phyloP scores from a whole-genome alignment of 805 yeast genomes.

The Candida awuae region DNA sequence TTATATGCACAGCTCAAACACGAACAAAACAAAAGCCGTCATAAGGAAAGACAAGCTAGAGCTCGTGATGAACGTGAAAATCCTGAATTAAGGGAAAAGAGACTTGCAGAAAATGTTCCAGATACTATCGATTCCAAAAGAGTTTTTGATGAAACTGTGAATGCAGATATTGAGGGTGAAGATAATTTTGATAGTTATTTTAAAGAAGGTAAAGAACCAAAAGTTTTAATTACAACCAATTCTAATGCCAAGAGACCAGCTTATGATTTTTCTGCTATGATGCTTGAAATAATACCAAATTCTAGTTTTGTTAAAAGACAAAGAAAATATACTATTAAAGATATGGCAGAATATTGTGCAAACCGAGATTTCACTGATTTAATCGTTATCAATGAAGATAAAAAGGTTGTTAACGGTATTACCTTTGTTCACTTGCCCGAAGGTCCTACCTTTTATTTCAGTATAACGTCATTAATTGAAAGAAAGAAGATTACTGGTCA shows the following conservation, averaged over 20 bases:
- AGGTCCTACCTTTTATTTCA: slow-evolving; percentile 93
- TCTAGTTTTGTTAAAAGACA: slow-evolving; percentile 83
- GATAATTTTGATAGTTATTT: slow-evolving; percentile 60
- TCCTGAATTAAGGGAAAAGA: slow-evolving; percentile 73
- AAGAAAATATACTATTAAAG: slow-evolving; percentile 73
- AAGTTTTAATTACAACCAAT: slow-evolving; percentile 83
- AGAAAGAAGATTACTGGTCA: slow-evolving; percentile 77
- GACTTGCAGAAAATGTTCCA: slow-evolving; percentile 71
- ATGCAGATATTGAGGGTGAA: slow-evolving; percentile 48
- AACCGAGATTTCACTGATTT: slow-evolving; percentile 84
- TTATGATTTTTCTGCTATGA: slow-evolving; percentile 79
- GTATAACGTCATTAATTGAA: slow-evolving; percentile 67
- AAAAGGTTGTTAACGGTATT: slow-evolving; percentile 83
- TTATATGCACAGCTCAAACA: slow-evolving; percentile 66
- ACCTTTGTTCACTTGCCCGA: slow-evolving; percentile 90
- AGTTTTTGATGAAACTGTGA: slow-evolving; percentile 79
- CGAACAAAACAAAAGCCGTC: slow-evolving; percentile 68
- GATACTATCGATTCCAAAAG: slow-evolving; percentile 78
- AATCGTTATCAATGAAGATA: slow-evolving; percentile 87
- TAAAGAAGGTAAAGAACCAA: slow-evolving; percentile 52
- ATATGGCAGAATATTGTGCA: slow-evolving; percentile 74
- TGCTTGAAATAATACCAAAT: slow-evolving; percentile 80
- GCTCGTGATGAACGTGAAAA: slow-evolving; percentile 82
- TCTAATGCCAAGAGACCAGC: slow-evolving; percentile 80
- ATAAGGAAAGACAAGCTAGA: slow-evolving; percentile 66